Percentiles rank a stretch among this genome's conserved stretches.
These are phyloP conservation scores for Iberis pinnata DNA, from an alignment of 345 rosid genomes.

Conservation along the genomic window DNA sequence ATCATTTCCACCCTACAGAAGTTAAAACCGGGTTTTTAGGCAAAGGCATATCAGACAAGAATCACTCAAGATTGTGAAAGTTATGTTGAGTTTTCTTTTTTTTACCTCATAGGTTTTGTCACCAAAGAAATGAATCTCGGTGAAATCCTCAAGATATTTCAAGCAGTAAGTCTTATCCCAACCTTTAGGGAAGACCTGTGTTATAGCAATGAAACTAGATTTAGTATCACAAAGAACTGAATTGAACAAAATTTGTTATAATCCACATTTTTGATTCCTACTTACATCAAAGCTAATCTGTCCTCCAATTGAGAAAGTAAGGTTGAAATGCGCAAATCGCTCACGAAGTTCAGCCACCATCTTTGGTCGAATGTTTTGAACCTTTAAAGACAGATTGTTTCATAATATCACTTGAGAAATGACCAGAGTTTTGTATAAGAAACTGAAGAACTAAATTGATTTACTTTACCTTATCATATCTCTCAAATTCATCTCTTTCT, in stretches of 20 bases:
- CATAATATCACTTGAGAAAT: conserved; percentile 3
- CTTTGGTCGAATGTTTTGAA: conserved; percentile 71
- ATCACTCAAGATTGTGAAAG: background rate
- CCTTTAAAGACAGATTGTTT: conserved; percentile 39
- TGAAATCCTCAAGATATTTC: conserved; percentile 68
- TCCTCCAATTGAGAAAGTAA: conserved; percentile 95
- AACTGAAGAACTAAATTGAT: background rate
- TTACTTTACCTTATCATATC: conserved; percentile 72
- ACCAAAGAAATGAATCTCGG: conserved; percentile 92
- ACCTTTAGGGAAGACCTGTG: conserved; percentile 86
- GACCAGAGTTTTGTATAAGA: background rate
- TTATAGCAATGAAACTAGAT: conserved; percentile 2
- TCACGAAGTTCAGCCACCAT: conserved; percentile 80
- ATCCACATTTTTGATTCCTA: conserved; percentile 7
- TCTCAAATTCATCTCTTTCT: conserved; percentile 95
- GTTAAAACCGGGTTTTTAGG: background rate
- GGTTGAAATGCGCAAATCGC: conserved; percentile 82
- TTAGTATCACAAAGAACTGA: background rate
- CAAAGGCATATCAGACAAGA: background rate
- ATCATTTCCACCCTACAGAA: conserved; percentile 88
- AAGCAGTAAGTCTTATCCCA: conserved; percentile 99
- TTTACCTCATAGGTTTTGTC: conserved; percentile 94
- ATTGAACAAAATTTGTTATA: background rate
- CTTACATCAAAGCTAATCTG: conserved; percentile 97
- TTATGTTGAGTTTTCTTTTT: background rate